Conservation (phyloP, 78 protist species). For the Chrysochromulina parva region DNA sequence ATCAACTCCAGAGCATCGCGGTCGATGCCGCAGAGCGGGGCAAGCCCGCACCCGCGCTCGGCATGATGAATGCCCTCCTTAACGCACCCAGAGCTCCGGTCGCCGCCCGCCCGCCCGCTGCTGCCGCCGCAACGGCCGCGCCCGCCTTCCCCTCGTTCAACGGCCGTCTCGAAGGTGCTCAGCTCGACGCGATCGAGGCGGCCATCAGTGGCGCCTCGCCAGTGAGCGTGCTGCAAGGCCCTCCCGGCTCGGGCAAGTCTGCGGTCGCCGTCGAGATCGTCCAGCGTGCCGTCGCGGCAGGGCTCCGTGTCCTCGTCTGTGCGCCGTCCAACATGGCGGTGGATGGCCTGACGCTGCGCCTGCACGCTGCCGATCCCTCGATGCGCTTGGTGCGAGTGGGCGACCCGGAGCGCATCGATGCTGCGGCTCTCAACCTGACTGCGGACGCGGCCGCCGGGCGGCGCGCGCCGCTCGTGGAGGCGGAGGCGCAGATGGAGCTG, state of each 20-base stretch:
- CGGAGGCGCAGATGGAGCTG: slow-evolving; percentile 17
- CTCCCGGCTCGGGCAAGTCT: slow-evolving; percentile 12
- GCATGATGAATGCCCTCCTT: background rate
- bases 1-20: background rate
- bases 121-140: too few relatives aligned
- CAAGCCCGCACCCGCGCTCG: background rate
- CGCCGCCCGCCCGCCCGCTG: too few relatives aligned
- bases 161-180: background rate
- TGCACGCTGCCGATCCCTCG: background rate
- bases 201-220: background rate
- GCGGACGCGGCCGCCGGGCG: background rate
- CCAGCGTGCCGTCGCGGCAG: slow-evolving; percentile 43
- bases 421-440: background rate
- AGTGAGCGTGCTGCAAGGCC: slow-evolving; percentile 48
- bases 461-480: slow-evolving; percentile 5
- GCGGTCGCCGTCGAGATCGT: slow-evolving; percentile 72
- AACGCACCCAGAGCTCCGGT: too few relatives aligned
- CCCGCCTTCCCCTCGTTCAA: background rate
- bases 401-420: background rate
- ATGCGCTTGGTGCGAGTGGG: background rate
- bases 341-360: slow-evolving; percentile 40
- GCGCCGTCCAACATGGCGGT: slow-evolving; percentile 84
- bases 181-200: background rate
- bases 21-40: background rate
- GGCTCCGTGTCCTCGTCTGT: slow-evolving; percentile 69